A percentile compares a stretch with the other conserved stretches of the same genome.
These are phyloP conservation scores for Corymbia calophylla DNA, from an alignment of 441 rosid genomes.

Conservation along the genomic window DNA sequence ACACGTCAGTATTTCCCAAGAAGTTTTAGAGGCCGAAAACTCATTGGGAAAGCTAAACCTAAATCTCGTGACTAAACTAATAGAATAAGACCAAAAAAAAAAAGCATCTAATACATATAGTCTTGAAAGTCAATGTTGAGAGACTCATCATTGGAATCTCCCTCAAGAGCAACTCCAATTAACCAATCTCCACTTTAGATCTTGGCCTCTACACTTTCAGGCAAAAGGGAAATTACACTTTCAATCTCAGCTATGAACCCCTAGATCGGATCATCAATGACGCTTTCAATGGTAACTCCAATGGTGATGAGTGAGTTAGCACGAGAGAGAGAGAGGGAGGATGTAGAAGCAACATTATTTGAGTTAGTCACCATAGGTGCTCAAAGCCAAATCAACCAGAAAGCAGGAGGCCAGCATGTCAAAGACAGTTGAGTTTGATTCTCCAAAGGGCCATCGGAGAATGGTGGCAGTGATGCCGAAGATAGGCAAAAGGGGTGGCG, in stretches of 20 bases:
- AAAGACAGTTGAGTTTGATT: not conserved
- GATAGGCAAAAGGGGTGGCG: not conserved
- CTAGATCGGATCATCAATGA: not conserved
- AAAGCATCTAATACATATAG: too few relatives aligned
- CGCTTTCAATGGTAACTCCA: not conserved
- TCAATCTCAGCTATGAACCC: not conserved
- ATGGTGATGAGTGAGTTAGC: not conserved
- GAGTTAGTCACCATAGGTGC: not conserved
- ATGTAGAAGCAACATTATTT: not conserved
- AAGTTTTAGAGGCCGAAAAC: too few relatives aligned
- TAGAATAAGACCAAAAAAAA: too few relatives aligned
- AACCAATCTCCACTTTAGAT: not conserved
- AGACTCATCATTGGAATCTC: not conserved
- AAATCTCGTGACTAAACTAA: too few relatives aligned
- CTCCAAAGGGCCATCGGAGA: not conserved
- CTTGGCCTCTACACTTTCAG: not conserved
- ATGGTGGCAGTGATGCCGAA: rapidly evolving
- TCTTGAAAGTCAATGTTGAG: not conserved
- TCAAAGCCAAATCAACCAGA: not conserved
- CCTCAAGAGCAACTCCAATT: not conserved
- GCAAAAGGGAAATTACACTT: not conserved
- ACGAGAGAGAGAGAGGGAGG: not conserved
- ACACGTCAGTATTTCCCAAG: too few relatives aligned
- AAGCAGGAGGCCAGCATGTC: not conserved
- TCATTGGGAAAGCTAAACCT: too few relatives aligned